phyloP scores from a whole-genome alignment of 352 stramenopile species.

The Globisporangium carolinianum region DNA sequence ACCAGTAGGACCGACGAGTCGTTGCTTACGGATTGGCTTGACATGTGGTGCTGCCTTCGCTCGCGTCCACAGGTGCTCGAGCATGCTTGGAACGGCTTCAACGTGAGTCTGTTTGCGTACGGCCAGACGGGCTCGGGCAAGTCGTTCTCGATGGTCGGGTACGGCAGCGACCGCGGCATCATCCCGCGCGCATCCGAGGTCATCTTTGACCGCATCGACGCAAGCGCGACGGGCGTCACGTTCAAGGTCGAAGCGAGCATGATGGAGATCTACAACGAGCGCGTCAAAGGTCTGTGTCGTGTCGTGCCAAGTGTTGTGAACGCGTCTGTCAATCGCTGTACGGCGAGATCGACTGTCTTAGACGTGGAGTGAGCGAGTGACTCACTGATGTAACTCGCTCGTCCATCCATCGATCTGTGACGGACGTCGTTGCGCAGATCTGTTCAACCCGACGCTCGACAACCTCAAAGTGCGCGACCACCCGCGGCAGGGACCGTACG shows the following conservation, averaged over 20 bases:
- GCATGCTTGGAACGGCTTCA: slow-evolving; percentile 88
- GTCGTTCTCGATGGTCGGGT: slow-evolving; percentile 86
- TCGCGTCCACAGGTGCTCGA: slow-evolving; percentile 47
- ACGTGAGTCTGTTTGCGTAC: slow-evolving; percentile 85
- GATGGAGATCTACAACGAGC: slow-evolving; percentile 90
- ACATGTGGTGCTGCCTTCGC: too few species aligned
- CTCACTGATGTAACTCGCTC: too few species aligned
- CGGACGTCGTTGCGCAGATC: slow-evolving; percentile 23
- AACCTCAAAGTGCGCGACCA: slow-evolving; percentile 88
- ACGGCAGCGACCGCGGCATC: slow-evolving; percentile 75
- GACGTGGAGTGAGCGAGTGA: not conserved
- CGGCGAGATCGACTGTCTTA: not conserved
- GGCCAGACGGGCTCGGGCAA: slow-evolving; percentile 84
- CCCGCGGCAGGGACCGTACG: slow-evolving; percentile 77
- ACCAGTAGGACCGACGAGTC: too few species aligned
- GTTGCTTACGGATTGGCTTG: not conserved
- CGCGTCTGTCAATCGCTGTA: too few species aligned
- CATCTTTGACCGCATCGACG: slow-evolving; percentile 78
- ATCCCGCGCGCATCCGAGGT: slow-evolving; percentile 76
- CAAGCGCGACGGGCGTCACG: slow-evolving; percentile 31
- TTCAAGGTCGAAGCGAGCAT: slow-evolving; percentile 87
- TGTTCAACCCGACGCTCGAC: slow-evolving; percentile 79
- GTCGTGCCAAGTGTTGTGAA: not conserved
- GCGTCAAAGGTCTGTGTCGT: slow-evolving; percentile 57
- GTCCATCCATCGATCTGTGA: not conserved